Evolutionary conservation across 2,329 filamentous ascomycete genomes (phyloP), one percentile per base, ranked within the genome.

Genomic region (Fusarium chaquense): DNA sequence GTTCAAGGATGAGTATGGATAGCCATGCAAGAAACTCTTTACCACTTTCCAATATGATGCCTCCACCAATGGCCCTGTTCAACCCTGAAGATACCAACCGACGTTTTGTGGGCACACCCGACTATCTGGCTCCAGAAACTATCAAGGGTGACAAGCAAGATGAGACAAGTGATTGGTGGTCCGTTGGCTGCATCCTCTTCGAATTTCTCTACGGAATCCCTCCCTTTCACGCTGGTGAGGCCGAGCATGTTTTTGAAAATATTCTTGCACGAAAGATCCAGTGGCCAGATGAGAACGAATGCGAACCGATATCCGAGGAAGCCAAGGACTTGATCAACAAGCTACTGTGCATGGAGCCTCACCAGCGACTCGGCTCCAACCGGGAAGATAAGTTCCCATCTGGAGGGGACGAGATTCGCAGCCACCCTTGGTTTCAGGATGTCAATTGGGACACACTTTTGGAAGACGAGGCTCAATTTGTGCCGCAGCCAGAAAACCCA

Each of bases 161-260:
- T 76, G 95, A 98, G 79, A 96, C 95, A 72, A 98, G 96, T 77
- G 96, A 99, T 89, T 99, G 96, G 96, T 99, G 96, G 96, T 98
- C 96, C 24, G 86, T 99, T n/a, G 96, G 96, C 1, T 99, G 97
- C 78, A 98, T 99, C 73, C 83, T 98, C 80, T 99, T 98, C 75
- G 96, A 99, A 76, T 98, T 97, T 71, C 83, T 99, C 4, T 98
- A 93, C 76, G 96, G 96, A 1, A 91, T 93, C 61, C 96, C 96
- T 1, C 96, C 96, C 1, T 99, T 99, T 79, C 94, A 98, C 78
- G 96, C 93, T 2, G 84, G 86, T 22, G 94, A 94, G 49, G 93
- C 96, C 0, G 96, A 99, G 73, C 87, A 96, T 73, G 96, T 99
- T 2, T 99, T 99, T 76, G 93, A 98, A 74, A 99, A 99, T 74